Evolutionary conservation across 345 rosid genomes (phyloP).

Genomic region (Corymbia maculata): DNA sequence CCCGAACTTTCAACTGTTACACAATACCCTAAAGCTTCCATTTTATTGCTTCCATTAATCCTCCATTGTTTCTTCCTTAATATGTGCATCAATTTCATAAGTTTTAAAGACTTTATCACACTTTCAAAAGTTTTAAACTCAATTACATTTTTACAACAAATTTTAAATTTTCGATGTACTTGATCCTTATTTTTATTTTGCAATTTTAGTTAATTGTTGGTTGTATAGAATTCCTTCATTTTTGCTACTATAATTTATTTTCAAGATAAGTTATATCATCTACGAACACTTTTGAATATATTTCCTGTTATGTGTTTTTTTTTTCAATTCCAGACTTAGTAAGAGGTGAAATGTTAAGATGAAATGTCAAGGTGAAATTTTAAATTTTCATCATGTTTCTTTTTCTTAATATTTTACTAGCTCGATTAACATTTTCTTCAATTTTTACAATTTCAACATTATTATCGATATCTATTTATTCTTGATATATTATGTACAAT

Average conservation of each 20-base stretch:
- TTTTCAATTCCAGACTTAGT: not conserved
- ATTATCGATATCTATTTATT: not conserved
- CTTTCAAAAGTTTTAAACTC: not conserved
- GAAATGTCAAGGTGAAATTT: not conserved
- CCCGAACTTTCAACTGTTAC: not conserved
- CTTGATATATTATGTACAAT: not conserved
- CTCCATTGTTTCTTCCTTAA: not conserved
- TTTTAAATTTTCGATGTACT: not conserved
- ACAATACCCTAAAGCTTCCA: not conserved
- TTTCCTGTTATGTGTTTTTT: no score
- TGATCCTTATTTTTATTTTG: accelerated
- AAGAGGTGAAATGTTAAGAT: not conserved
- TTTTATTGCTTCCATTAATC: not conserved
- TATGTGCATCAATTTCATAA: not conserved
- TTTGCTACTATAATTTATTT: not conserved
- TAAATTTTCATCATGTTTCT: not conserved
- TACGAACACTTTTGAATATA: not conserved
- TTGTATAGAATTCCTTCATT: not conserved
- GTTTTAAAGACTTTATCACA: not conserved
- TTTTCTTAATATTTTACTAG: not conserved
- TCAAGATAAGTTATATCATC: not conserved
- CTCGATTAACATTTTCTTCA: not conserved
- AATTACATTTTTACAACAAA: not conserved
- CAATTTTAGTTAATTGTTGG: not conserved
- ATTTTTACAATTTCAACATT: not conserved